Evolutionary conservation across 331 rosid species (phyloP), one percentile per base, ranked within the genome.

Genomic region (Stylosanthes scabra): DNA sequence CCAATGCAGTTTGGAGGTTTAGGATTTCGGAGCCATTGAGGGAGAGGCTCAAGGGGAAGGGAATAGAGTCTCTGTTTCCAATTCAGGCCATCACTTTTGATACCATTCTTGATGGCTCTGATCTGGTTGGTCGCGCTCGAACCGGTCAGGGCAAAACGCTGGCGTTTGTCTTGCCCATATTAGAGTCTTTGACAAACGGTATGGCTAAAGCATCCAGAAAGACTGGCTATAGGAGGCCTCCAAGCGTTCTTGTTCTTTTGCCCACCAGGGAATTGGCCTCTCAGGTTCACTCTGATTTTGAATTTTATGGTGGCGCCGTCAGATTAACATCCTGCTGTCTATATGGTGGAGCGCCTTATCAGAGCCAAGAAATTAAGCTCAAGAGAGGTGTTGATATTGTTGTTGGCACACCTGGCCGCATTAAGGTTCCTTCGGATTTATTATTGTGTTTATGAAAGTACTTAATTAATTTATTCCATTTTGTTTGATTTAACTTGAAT

Each of bases 101-200:
- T 39, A 82, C 81, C 59, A 75, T 91, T 46, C 77, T 85, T 8
- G 87, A 91, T 45, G 98, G 98, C 4, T 67, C 79, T 63, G 97
- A 93, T 84, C 73, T 93, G 87, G 93, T 93, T 20, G 97, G 98
- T 12, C 84, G 96, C 68, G 96, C 97, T 20, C 91, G 90, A 50
- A 93, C 97, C 0, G 98, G 98, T 34, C 98, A 93, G 97, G 97
- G 95, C 50, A 93, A 93, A 80, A 93, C 97, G 15, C 84, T 93
- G 40, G 96, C 97, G 14, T 93, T 93, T 74, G 91, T 93, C 77
- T 65, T 93, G 69, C 96, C 98, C 47, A 86, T 93, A 51, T 59
- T 93, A 74, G 94, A 93, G 82, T 91, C 96, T 1, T 39, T 91
- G 34, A 83, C 73, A 7, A 88, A 91, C 72, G 96, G 96, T 34